Conservation (phyloP, 208 protist species). For the Histomonas meleagridis region DNA sequence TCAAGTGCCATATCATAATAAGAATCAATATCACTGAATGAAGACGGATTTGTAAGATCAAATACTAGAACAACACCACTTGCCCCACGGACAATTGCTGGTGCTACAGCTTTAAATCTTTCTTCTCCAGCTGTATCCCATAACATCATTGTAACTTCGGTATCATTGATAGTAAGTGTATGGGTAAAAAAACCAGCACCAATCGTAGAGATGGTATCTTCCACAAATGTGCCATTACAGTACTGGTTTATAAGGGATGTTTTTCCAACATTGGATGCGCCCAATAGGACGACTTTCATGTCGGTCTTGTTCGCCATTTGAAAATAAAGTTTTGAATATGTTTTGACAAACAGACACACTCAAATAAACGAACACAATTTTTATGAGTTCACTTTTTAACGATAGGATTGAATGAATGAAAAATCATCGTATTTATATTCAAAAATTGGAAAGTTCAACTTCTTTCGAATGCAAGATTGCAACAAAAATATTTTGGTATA, state of each 20-base stretch:
- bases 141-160: background rate
- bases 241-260: slow-evolving; percentile 18
- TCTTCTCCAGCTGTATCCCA: slow-evolving; percentile 34
- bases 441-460: too few species aligned
- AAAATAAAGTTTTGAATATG: too few species aligned
- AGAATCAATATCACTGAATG: slow-evolving; percentile 11
- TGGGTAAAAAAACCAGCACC: slow-evolving; percentile 23
- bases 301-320: background rate
- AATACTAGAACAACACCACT: slow-evolving; percentile 7
- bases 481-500: too few species aligned
- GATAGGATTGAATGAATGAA: too few species aligned
- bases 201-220: slow-evolving; percentile 11
- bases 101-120: background rate
- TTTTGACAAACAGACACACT: too few species aligned
- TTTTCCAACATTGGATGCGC: background rate
- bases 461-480: too few species aligned
- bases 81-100: background rate
- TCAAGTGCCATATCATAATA: slow-evolving; percentile 26
- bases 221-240: slow-evolving; percentile 21
- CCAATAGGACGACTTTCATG: background rate
- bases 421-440: too few species aligned
- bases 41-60: background rate
- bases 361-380: too few species aligned
- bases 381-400: too few species aligned
- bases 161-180: background rate